A percentile compares a stretch with the other conserved stretches of the same genome.
Conservation (phyloP, 2,329 filamentous ascomycete species). For the Nemania sp. region DNA sequence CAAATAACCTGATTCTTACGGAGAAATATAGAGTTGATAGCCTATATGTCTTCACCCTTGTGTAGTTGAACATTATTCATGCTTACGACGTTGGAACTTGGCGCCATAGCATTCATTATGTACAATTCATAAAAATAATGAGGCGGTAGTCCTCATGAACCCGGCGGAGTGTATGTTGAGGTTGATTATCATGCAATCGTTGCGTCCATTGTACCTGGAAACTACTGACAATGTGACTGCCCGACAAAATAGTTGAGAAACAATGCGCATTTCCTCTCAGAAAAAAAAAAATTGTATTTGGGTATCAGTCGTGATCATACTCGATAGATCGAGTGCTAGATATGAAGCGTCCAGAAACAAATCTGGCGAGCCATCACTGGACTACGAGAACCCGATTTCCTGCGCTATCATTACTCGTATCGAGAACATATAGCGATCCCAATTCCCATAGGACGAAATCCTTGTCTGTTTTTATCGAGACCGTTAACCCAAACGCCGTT, state of each 20-base stretch:
- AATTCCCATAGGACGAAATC: constrained; percentile 35
- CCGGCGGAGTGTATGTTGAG: too few species aligned
- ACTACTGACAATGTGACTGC: too few species aligned
- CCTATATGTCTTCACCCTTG: too few species aligned
- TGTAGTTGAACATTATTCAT: too few species aligned
- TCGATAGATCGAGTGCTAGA: constrained; percentile 35
- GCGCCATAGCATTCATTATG: too few species aligned
- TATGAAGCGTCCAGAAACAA: constrained; percentile 27
- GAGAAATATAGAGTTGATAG: too few species aligned
- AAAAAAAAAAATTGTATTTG: constrained; percentile 44
- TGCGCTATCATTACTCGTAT: constrained; percentile 34
- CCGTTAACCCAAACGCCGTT: constrained; percentile 50
- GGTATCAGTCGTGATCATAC: constrained; percentile 49
- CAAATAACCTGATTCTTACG: too few species aligned
- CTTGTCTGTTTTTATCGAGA: constrained; percentile 46
- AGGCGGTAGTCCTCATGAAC: too few species aligned
- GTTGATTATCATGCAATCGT: too few species aligned
- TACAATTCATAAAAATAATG: too few species aligned
- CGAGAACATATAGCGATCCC: constrained; percentile 27
- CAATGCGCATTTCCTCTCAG: constrained; percentile 6
- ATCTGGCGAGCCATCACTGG: constrained; percentile 28
- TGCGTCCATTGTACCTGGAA: too few species aligned
- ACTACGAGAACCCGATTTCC: constrained; percentile 35
- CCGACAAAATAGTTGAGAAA: not conserved
- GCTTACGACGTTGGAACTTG: too few species aligned